phyloP scores from a whole-genome alignment of 2,329 filamentous ascomycete species.

The Aspergillus sp. region DNA sequence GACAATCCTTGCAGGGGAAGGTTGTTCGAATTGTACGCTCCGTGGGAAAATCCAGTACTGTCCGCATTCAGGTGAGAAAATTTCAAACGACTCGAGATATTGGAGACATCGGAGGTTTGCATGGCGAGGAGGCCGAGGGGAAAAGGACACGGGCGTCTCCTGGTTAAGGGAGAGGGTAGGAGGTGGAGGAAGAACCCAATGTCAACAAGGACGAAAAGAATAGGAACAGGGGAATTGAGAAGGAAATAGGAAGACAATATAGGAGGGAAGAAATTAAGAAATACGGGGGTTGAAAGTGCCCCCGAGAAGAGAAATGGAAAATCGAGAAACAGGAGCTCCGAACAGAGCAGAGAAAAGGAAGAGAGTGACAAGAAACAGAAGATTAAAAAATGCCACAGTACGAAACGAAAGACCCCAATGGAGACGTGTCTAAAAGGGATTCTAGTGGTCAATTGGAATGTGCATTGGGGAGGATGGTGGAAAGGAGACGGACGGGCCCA shows the following conservation, averaged over 20 bases:
- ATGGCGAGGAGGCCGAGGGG: constrained; percentile 62
- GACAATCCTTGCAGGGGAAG: constrained; percentile 71
- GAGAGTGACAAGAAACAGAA: constrained; percentile 19
- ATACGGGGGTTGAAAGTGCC: constrained; percentile 15
- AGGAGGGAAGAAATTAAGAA: constrained; percentile 8
- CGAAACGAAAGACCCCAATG: constrained; percentile 22
- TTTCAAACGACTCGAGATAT: constrained; percentile 69
- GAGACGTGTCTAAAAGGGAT: constrained; percentile 32
- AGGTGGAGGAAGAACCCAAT: constrained; percentile 12
- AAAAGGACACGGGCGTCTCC: constrained; percentile 77
- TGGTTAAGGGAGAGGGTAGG: constrained; percentile 71
- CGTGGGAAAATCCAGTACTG: constrained; percentile 89
- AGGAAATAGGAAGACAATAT: constrained; percentile 14
- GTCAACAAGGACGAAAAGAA: constrained; percentile 21
- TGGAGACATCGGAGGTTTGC: constrained; percentile 75
- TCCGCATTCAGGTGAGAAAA: constrained; percentile 68
- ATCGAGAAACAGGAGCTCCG: constrained; percentile 14
- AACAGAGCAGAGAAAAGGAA: constrained; percentile 16
- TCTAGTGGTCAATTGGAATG: constrained; percentile 35
- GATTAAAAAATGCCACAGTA: constrained; percentile 23
- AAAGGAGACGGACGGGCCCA: constrained; percentile 19
- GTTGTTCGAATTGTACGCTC: constrained; percentile 83
- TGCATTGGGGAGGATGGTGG: constrained; percentile 28
- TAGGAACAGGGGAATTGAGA: constrained; percentile 24
- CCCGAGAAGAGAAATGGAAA: constrained; percentile 19